Conservation (phyloP, 495 filamentous ascomycete genomes). For the Margaritispora aquatica region DNA sequence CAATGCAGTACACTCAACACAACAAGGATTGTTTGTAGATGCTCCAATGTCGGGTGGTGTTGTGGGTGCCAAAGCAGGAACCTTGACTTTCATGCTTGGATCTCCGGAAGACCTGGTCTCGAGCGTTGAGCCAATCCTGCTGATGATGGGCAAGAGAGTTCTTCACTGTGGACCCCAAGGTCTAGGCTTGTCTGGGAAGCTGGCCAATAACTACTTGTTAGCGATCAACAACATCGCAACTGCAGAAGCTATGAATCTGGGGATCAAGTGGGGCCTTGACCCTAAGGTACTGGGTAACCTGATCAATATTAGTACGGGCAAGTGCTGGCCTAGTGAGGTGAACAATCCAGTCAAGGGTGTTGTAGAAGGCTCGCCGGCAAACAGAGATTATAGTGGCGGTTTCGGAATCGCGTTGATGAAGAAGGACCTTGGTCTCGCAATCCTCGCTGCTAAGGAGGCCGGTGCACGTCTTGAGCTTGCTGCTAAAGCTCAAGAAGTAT, state of each 20-base stretch:
- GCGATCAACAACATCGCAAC: constrained; percentile 91
- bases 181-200: constrained; percentile 74
- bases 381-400: constrained; percentile 69
- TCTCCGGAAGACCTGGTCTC: constrained; percentile 51
- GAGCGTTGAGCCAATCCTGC: constrained; percentile 54
- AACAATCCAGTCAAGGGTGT: constrained; percentile 94
- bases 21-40: constrained; percentile 59
- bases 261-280: constrained; percentile 77
- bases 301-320: constrained; percentile 80
- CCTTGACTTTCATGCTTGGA: constrained; percentile 84
- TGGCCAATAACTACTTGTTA: constrained; percentile 91
- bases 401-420: constrained; percentile 81
- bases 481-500: constrained; percentile 58
- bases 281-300: constrained; percentile 69
- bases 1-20: constrained; percentile 47
- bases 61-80: constrained; percentile 70
- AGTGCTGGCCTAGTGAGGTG: constrained; percentile 85
- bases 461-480: constrained; percentile 61
- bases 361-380: constrained; percentile 62
- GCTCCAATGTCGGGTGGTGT: constrained; percentile 84
- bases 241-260: constrained; percentile 89
- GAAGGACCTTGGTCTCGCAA: constrained; percentile 73
- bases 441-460: constrained; percentile 63
- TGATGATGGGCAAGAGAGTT: constrained; percentile 75
- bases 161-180: constrained; percentile 78